Percentiles rank a stretch among this genome's conserved stretches.
phyloP scores from a whole-genome alignment of 1,284 basidiomycete species.

The Somion occarium region DNA sequence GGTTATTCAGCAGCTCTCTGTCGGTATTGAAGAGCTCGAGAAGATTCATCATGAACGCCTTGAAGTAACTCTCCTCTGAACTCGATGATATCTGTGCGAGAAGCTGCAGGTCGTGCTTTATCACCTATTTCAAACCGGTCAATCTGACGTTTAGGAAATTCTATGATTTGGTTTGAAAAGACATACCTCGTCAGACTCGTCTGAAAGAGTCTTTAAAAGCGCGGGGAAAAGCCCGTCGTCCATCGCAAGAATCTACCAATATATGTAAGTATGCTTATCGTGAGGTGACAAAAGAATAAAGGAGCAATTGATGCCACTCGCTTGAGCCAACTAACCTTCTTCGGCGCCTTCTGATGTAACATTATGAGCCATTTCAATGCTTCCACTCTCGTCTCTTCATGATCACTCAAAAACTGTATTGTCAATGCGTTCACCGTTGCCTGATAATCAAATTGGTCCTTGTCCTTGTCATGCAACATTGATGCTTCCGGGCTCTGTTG shows the following conservation, averaged over 20 bases:
- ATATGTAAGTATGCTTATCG: not conserved
- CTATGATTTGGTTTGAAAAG: not conserved
- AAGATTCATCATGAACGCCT: slow-evolving; percentile 92
- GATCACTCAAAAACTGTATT: slow-evolving; percentile 92
- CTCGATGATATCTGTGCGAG: slow-evolving; percentile 95
- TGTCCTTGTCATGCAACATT: slow-evolving; percentile 39
- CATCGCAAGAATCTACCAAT: slow-evolving; percentile 80
- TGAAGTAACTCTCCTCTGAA: slow-evolving; percentile 94
- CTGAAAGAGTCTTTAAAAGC: slow-evolving; percentile 92
- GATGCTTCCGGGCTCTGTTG: slow-evolving; percentile 33
- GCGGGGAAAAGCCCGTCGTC: slow-evolving; percentile 97
- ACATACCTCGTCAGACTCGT: slow-evolving; percentile 87
- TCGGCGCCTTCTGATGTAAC: slow-evolving; percentile 96
- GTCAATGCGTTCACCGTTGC: slow-evolving; percentile 91
- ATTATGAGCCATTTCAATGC: slow-evolving; percentile 98
- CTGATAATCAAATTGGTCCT: slow-evolving; percentile 90
- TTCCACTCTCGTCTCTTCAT: slow-evolving; percentile 93
- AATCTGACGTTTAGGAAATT: slow-evolving; percentile 2
- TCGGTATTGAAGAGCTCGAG: slow-evolving; percentile 96
- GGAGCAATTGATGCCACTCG: too few species aligned
- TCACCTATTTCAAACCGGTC: slow-evolving; percentile 65
- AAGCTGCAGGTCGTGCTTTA: slow-evolving; percentile 93
- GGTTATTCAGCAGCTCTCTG: slow-evolving; percentile 81
- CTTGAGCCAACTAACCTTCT: slow-evolving; percentile 57
- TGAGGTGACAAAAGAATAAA: not conserved